Conservation (phyloP, 768 basidiomycete species). For the Mycena chlorophos region DNA sequence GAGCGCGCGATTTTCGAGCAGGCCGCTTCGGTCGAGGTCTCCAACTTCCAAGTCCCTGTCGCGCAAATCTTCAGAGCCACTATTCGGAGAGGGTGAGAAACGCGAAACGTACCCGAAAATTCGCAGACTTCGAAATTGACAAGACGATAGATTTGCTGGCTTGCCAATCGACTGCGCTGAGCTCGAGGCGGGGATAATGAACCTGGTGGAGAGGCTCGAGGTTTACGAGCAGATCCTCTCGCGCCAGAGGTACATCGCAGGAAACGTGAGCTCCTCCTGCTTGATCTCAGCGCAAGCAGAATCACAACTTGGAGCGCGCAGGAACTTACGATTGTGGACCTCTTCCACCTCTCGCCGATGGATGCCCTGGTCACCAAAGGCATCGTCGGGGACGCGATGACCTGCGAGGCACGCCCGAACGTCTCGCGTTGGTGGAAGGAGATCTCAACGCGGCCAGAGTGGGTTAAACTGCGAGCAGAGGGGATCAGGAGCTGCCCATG, state of each 20-base stretch:
- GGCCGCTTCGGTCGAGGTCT: not conserved
- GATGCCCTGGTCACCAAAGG: not conserved
- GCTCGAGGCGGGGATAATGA: no score
- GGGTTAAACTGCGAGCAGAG: conserved; percentile 5
- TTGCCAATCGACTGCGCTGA: no score
- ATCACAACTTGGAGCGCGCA: conserved; percentile 35
- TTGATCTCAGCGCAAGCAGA: not conserved
- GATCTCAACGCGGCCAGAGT: conserved; percentile 2
- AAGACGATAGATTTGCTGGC: not conserved
- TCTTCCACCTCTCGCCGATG: conserved; percentile 45
- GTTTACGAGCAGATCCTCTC: conserved; percentile 11
- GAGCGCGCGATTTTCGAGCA: conserved; percentile 7
- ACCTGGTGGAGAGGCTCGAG: no score
- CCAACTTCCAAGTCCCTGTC: no score
- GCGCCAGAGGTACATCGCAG: conserved; percentile 9
- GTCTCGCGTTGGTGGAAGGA: conserved; percentile 12
- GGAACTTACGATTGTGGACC: conserved; percentile 49
- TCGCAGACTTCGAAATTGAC: no score
- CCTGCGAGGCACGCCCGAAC: conserved; percentile 1
- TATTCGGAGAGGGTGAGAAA: no score
- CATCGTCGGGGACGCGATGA: conserved; percentile 2
- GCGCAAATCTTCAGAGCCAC: no score
- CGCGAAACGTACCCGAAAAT: no score
- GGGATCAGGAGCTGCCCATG: conserved; percentile 5
- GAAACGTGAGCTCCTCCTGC: not conserved